These are phyloP conservation scores for Suhomyces wounanorum DNA, from an alignment of 1,139 yeast species.

Conservation along the genomic window DNA sequence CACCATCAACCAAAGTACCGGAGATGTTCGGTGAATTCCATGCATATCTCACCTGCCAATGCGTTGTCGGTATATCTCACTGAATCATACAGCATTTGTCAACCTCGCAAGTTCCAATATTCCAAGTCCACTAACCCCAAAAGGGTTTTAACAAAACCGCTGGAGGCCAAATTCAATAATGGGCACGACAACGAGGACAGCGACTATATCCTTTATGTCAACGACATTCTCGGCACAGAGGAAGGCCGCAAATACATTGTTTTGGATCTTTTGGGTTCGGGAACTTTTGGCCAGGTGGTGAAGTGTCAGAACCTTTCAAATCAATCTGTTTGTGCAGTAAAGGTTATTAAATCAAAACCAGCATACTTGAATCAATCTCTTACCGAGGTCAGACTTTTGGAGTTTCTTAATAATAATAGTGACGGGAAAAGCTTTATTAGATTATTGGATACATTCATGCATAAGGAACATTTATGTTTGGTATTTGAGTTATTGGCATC, in stretches of 20 bases:
- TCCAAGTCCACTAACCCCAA: conserved; percentile 86
- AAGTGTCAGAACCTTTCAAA: conserved; percentile 91
- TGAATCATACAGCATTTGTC: conserved; percentile 82
- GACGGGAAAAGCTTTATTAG: conserved; percentile 77
- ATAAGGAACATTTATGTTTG: conserved; percentile 87
- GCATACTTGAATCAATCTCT: conserved; percentile 90
- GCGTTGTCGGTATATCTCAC: conserved; percentile 80
- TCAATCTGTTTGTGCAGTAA: conserved; percentile 90
- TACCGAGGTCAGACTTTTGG: conserved; percentile 86
- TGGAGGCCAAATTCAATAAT: conserved; percentile 76
- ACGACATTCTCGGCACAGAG: conserved; percentile 87
- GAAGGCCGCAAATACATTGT: conserved; percentile 88
- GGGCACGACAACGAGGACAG: conserved; percentile 88
- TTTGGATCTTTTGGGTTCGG: conserved; percentile 88
- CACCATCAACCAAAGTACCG: conserved; percentile 75
- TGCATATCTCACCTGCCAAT: conserved; percentile 80
- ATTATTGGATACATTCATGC: conserved; percentile 86
- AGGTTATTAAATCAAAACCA: conserved; percentile 89
- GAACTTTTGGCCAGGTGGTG: conserved; percentile 98
- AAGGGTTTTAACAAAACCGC: conserved; percentile 89
- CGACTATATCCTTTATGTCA: conserved; percentile 90
- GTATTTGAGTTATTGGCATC: conserved; percentile 90
- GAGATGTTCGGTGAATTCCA: conserved; percentile 76
- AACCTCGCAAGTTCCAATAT: conserved; percentile 79
- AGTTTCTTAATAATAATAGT: conserved; percentile 72